Percentiles rank a stretch among this genome's conserved stretches.
Conservation (phyloP, 768 basidiomycete genomes). For the Favolaschia claudopus region DNA sequence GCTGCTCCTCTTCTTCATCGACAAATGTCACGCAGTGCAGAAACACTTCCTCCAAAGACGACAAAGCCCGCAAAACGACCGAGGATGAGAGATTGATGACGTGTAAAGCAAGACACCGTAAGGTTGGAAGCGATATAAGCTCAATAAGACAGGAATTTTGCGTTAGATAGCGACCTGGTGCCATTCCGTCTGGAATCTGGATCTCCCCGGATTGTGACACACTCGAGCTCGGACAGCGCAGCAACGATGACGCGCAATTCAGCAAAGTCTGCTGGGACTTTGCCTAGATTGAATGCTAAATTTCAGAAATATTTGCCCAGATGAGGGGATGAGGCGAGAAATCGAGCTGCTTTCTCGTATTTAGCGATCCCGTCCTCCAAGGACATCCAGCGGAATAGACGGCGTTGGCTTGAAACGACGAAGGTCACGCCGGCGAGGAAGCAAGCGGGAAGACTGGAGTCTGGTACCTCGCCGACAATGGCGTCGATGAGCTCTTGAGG, state of each 20-base stretch:
- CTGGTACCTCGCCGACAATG: background rate
- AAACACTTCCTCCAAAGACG: background rate
- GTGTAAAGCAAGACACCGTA: background rate
- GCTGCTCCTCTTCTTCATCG: background rate
- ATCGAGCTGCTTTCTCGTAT: background rate
- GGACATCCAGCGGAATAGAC: conserved; percentile 3
- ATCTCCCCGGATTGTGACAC: background rate
- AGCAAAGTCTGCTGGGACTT: background rate
- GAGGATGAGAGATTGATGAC: background rate
- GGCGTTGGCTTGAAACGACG: conserved; percentile 2
- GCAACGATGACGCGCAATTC: background rate
- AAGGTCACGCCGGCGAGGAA: background rate
- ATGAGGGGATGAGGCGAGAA: conserved; percentile 9
- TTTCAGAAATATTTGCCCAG: background rate
- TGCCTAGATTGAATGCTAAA: background rate
- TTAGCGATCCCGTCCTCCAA: background rate
- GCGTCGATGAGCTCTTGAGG: conserved; percentile 13
- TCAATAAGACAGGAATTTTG: conserved; percentile 3
- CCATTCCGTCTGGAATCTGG: background rate
- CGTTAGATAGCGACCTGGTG: conserved; percentile 1
- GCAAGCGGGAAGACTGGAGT: conserved; percentile 1
- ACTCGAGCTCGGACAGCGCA: background rate
- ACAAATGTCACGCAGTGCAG: background rate
- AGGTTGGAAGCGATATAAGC: background rate
- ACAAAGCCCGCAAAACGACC: background rate